Percentiles rank a stretch among this genome's conserved stretches.
Evolutionary conservation across 2,329 filamentous ascomycete genomes (phyloP).

Genomic region (Aspergillus clavatus): DNA sequence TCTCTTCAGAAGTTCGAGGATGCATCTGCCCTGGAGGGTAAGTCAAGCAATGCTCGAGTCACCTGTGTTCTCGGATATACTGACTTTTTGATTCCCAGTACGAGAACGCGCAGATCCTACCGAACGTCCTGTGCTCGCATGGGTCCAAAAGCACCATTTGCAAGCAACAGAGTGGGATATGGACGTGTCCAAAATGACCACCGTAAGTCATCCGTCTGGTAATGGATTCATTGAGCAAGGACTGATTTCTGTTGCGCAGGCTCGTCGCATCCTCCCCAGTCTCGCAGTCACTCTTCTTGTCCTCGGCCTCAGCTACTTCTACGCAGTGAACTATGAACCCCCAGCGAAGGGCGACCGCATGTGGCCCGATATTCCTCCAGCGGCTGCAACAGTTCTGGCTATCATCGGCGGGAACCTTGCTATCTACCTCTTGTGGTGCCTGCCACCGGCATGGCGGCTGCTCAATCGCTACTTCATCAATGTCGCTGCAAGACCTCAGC

Average conservation of each 20-base stretch:
- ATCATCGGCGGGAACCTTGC: constrained; percentile 49
- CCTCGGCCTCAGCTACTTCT: constrained; percentile 40
- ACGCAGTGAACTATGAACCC: constrained; percentile 47
- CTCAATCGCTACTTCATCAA: constrained; percentile 55
- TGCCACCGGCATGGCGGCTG: constrained; percentile 50
- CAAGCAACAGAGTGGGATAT: constrained; percentile 31
- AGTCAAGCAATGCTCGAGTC: not conserved
- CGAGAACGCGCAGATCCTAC: constrained; percentile 36
- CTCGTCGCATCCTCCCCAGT: constrained; percentile 45
- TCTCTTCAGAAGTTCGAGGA: constrained; percentile 35
- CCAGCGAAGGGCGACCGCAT: constrained; percentile 46
- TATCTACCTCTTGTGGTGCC: constrained; percentile 50
- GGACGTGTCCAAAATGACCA: constrained; percentile 33
- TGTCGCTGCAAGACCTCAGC: constrained; percentile 49
- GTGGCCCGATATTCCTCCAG: constrained; percentile 47
- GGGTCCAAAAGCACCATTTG: constrained; percentile 42
- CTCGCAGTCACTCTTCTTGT: constrained; percentile 37
- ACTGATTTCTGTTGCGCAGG: constrained; percentile 18
- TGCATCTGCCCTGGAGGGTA: constrained; percentile 34
- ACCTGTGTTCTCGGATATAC: not conserved
- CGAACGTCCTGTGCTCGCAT: constrained; percentile 37
- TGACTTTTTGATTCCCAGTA: constrained; percentile 25
- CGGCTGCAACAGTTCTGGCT: constrained; percentile 48
- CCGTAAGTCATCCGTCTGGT: constrained; percentile 20
- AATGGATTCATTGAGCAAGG: not conserved